phyloP scores from a whole-genome alignment of 163 green algal genomes.

The Scenedesmus sp. region DNA sequence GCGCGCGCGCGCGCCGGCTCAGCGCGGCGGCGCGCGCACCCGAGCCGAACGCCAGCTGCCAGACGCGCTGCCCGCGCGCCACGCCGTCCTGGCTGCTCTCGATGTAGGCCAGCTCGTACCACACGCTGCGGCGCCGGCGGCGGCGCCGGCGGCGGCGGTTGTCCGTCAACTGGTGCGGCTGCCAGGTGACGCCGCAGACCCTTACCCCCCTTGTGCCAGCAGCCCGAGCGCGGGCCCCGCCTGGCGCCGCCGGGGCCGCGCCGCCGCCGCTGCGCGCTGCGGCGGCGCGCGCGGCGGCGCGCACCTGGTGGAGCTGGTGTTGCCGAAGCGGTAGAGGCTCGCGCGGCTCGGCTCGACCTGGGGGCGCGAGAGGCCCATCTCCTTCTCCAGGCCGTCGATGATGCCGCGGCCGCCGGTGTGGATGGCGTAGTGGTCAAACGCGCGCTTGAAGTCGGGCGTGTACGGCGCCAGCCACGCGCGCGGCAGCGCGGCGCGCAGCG shows the following conservation, averaged over 20 bases:
- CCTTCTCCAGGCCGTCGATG: slow-evolving; percentile 97
- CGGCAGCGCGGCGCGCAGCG: not conserved
- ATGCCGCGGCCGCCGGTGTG: slow-evolving; percentile 91
- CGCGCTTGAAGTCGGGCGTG: slow-evolving; percentile 96
- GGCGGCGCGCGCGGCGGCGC: too few species aligned
- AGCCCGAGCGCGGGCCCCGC: too few species aligned
- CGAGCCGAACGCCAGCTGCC: slow-evolving; percentile 93
- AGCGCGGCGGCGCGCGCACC: too few species aligned
- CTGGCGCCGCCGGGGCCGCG: too few species aligned
- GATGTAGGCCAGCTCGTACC: slow-evolving; percentile 78
- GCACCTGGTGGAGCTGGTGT: slow-evolving; percentile 73
- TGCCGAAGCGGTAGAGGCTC: slow-evolving; percentile 92
- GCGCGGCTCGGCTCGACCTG: slow-evolving; percentile 82
- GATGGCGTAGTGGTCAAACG: slow-evolving; percentile 99
- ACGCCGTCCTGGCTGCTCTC: slow-evolving; percentile 57
- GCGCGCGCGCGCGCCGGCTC: too few species aligned
- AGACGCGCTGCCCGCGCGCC: slow-evolving; percentile 69
- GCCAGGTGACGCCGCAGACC: too few species aligned
- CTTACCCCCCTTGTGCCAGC: too few species aligned
- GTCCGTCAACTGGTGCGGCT: too few species aligned
- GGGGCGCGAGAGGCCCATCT: slow-evolving; percentile 79
- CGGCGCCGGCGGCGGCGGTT: not conserved
- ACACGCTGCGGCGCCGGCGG: slow-evolving; percentile 5
- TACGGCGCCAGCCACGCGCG: slow-evolving; percentile 66
- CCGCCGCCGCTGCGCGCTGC: too few species aligned